Percentiles rank a stretch among this genome's conserved stretches.
Evolutionary conservation across 192 early-diverging fungal genomes (phyloP).

Genomic region (Spizellomyces sp.): DNA sequence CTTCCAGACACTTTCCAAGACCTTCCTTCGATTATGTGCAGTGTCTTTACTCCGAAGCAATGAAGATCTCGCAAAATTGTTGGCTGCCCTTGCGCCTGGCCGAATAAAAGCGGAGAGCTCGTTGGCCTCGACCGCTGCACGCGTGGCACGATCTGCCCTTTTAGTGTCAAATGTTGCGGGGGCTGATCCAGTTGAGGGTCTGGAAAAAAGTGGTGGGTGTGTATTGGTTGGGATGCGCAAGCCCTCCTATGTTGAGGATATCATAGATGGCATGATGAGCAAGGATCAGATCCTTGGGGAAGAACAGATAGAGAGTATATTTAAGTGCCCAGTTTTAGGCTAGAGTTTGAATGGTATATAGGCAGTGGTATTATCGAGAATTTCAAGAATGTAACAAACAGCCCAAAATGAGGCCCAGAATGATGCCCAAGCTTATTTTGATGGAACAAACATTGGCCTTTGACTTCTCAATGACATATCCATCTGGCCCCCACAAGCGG

Average conservation of each 20-base stretch:
- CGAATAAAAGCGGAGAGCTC: constrained; percentile 45
- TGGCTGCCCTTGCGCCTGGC: constrained; percentile 35
- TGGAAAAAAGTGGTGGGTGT: constrained; percentile 40
- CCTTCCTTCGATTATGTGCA: constrained; percentile 50
- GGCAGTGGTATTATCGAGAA: too few species aligned
- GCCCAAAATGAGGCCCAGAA: too few species aligned
- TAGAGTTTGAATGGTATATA: too few species aligned
- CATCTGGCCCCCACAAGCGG: too few species aligned
- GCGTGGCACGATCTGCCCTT: constrained; percentile 40
- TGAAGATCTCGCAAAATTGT: constrained; percentile 54
- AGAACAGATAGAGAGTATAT: constrained; percentile 4
- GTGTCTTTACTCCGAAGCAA: constrained; percentile 56
- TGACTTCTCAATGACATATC: too few species aligned
- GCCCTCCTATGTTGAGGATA: constrained; percentile 61
- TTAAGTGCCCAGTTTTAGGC: background rate
- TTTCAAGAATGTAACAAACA: too few species aligned
- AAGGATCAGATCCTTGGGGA: background rate
- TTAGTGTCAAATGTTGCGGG: background rate
- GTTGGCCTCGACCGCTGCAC: constrained; percentile 54
- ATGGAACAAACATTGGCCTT: too few species aligned
- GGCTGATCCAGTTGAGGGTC: background rate
- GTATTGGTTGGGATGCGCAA: constrained; percentile 67
- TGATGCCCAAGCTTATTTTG: too few species aligned
- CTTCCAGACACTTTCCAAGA: constrained; percentile 24
- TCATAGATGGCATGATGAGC: constrained; percentile 43